These are phyloP conservation scores for Alternaria conjuncta DNA, from an alignment of 2,329 filamentous ascomycete species.

Conservation along the genomic window DNA sequence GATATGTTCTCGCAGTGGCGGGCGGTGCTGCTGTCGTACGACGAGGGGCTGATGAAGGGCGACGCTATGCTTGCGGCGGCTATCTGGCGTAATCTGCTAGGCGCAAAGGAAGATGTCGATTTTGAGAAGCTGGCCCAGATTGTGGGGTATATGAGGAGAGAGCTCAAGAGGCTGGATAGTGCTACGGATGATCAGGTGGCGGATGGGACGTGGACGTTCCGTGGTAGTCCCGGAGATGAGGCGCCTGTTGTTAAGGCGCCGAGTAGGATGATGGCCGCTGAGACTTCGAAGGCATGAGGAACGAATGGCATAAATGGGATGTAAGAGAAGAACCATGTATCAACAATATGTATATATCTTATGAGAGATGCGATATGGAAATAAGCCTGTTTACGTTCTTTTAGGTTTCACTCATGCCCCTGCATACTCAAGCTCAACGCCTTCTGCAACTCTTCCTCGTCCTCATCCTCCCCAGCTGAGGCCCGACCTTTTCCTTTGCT, in stretches of 20 bases:
- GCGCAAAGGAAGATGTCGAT: conserved; percentile 70
- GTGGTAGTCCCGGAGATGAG: conserved; percentile 51
- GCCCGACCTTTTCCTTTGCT: conserved; percentile 16
- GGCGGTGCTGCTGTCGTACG: conserved; percentile 81
- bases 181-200: conserved; percentile 61
- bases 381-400: neutral
- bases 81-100: conserved; percentile 93
- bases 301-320: neutral
- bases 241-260: conserved; percentile 32
- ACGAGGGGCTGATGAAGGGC: conserved; percentile 78
- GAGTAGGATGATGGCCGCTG: conserved; percentile 31
- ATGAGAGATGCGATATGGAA: conserved; percentile 5
- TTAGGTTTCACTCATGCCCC: neutral
- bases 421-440: neutral
- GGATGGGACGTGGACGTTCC: conserved; percentile 58
- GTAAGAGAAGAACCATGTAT: neutral
- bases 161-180: conserved; percentile 61
- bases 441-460: neutral
- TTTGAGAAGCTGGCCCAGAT: conserved; percentile 66
- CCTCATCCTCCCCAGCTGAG: neutral
- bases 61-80: conserved; percentile 81
- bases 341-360: neutral
- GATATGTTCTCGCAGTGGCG: conserved; percentile 95
- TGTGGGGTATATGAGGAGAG: conserved; percentile 67
- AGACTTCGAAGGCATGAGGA: conserved; percentile 15